Percentiles rank a stretch among this genome's conserved stretches.
These are phyloP conservation scores for Fusarium verticillioides DNA, from an alignment of 2,329 filamentous ascomycete species.

Conservation along the genomic window DNA sequence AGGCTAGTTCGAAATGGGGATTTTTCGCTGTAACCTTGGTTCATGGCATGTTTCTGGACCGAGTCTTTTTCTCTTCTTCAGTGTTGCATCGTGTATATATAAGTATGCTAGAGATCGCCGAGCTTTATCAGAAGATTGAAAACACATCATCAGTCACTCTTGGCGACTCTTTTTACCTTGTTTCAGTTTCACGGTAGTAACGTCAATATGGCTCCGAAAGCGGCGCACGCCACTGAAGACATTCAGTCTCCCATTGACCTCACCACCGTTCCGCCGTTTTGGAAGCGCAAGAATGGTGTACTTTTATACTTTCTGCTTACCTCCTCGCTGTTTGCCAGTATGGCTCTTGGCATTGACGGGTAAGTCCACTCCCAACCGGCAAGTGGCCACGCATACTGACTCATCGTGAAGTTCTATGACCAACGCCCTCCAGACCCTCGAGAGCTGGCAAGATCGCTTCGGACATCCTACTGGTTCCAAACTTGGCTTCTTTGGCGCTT, in stretches of 20 bases:
- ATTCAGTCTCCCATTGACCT: constrained; percentile 49
- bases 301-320: constrained; percentile 57
- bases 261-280: constrained; percentile 48
- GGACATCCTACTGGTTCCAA: constrained; percentile 52
- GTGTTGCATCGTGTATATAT: constrained; percentile 15
- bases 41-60: not conserved
- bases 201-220: constrained; percentile 48
- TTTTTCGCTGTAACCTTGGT: not conserved
- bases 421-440: constrained; percentile 54
- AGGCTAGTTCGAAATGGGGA: not conserved
- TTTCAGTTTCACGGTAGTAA: not conserved
- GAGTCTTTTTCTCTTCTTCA: not conserved
- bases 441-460: constrained; percentile 52
- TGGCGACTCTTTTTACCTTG: not conserved
- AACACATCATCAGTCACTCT: not conserved
- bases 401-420: constrained; percentile 45
- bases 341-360: constrained; percentile 56
- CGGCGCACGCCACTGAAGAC: constrained; percentile 46
- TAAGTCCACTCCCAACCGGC: constrained; percentile 35
- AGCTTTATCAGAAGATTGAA: not conserved
- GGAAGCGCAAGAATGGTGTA: constrained; percentile 54
- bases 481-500: constrained; percentile 54
- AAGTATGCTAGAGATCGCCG: not conserved
- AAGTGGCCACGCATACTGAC: not conserved
- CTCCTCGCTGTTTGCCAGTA: constrained; percentile 55